Evolutionary conservation across 345 rosid species (phyloP).

Genomic region (Nasturtium officinale): DNA sequence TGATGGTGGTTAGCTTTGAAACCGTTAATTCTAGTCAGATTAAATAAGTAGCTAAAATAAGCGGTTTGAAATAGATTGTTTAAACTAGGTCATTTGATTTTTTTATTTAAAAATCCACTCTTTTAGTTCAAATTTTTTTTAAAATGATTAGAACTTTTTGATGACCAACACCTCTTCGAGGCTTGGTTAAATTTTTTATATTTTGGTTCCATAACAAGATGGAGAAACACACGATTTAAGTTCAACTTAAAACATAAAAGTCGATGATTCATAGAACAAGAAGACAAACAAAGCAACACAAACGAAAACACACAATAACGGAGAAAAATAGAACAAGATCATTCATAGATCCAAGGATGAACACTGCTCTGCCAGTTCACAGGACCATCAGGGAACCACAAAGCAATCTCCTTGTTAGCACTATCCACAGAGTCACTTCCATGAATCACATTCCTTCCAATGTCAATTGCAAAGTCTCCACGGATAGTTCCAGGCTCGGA

Average conservation of each 20-base stretch:
- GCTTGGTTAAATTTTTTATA: too few species aligned
- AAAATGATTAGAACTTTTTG: too few species aligned
- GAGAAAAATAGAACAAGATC: neutral
- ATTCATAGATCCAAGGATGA: conserved; percentile 88
- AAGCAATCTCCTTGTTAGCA: conserved; percentile 79
- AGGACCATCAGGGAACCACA: conserved; percentile 91
- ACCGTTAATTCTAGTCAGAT: neutral
- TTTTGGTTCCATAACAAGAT: neutral
- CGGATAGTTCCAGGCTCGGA: conserved; percentile 97
- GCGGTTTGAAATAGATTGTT: neutral
- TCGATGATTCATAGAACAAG: too few species aligned
- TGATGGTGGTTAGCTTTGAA: neutral
- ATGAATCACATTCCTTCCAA: conserved; percentile 93
- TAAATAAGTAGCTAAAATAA: neutral
- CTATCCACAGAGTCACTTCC: conserved; percentile 89
- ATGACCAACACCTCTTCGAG: too few species aligned
- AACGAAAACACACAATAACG: neutral
- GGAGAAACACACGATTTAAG: neutral
- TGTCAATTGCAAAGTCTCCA: conserved; percentile 85
- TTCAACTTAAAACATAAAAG: neutral
- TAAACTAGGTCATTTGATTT: neutral
- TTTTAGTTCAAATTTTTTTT: too few species aligned
- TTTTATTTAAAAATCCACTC: too few species aligned
- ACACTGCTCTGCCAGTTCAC: conserved; percentile 82
- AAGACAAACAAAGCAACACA: neutral